Percentiles rank a stretch among this genome's conserved stretches.
Evolutionary conservation across 805 yeast genomes (phyloP).

Genomic region (Teunomyces gatunensis): DNA sequence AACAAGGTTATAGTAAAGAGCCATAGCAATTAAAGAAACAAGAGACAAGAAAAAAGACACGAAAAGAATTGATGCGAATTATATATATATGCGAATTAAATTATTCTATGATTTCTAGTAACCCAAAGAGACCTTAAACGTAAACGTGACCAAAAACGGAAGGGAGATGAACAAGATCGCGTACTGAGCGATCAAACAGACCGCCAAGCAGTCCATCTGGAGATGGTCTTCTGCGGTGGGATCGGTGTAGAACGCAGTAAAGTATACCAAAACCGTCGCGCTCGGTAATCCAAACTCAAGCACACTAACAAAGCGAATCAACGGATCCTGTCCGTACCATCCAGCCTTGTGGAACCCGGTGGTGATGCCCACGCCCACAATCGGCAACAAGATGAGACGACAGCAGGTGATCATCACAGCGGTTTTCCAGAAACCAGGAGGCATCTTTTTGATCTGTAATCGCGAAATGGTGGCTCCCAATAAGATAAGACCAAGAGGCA

Average conservation of each 20-base stretch:
- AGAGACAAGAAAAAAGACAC: background rate
- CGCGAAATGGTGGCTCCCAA: conserved; percentile 89
- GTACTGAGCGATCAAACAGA: conserved; percentile 73
- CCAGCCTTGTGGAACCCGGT: conserved; percentile 60
- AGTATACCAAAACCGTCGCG: conserved; percentile 83
- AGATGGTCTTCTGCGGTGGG: conserved; percentile 47
- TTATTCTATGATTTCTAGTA: conserved; percentile 2
- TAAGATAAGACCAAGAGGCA: conserved; percentile 79
- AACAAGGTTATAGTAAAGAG: conserved; percentile 49
- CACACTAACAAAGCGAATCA: conserved; percentile 70
- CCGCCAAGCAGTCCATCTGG: conserved; percentile 85
- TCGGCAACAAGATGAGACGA: conserved; percentile 70
- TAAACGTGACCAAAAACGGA: conserved; percentile 73
- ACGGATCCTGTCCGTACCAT: conserved; percentile 59
- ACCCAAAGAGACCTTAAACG: conserved; percentile 50
- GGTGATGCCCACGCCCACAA: conserved; percentile 63
- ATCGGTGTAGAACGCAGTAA: conserved; percentile 86
- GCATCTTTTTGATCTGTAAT: conserved; percentile 55
- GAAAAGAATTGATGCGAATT: too few relatives aligned
- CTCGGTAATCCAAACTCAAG: conserved; percentile 80
- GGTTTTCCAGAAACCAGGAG: conserved; percentile 70
- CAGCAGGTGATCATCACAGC: conserved; percentile 54
- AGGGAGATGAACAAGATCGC: conserved; percentile 62
- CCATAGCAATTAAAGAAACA: conserved; percentile 24
- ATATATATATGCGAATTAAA: too few relatives aligned